Evolutionary conservation across 2,329 filamentous ascomycete species (phyloP).

Genomic region (Trichoderma harzianum): DNA sequence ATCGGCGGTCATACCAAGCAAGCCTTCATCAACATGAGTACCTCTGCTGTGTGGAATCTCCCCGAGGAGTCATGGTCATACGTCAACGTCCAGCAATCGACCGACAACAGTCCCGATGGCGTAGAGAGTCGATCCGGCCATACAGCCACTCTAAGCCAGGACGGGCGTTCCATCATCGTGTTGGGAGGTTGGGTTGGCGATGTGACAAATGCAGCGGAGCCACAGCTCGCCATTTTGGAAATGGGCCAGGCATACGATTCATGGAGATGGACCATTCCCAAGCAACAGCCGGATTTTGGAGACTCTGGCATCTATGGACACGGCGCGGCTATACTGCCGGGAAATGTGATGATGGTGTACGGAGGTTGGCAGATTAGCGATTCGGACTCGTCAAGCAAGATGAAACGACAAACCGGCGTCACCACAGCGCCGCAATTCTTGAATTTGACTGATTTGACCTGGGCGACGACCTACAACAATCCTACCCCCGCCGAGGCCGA

Average conservation of each 20-base stretch:
- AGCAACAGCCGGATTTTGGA: constrained; percentile 41
- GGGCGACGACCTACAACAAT: constrained; percentile 50
- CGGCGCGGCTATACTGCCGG: constrained; percentile 59
- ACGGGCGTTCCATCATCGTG: constrained; percentile 73
- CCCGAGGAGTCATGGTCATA: constrained; percentile 88
- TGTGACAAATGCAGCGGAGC: constrained; percentile 68
- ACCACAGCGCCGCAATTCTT: constrained; percentile 43
- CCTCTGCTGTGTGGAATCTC: constrained; percentile 79
- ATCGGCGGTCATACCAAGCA: constrained; percentile 78
- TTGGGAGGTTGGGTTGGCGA: constrained; percentile 93
- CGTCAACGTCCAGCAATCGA: constrained; percentile 56
- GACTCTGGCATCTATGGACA: constrained; percentile 59
- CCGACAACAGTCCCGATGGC: constrained; percentile 33
- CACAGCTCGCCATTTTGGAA: constrained; percentile 75
- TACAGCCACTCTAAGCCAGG: constrained; percentile 74
- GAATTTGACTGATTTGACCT: constrained; percentile 56
- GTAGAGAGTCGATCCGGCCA: constrained; percentile 87
- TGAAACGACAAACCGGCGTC: constrained; percentile 33
- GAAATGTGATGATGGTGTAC: constrained; percentile 66
- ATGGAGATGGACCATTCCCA: constrained; percentile 69
- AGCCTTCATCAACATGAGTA: constrained; percentile 93
- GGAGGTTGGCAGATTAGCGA: constrained; percentile 55
- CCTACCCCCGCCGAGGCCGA: constrained; percentile 29
- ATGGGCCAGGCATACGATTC: constrained; percentile 71
- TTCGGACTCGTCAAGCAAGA: constrained; percentile 27